Conservation (phyloP, 2,329 filamentous ascomycete species). For the Pseudogymnoascus sp. region DNA sequence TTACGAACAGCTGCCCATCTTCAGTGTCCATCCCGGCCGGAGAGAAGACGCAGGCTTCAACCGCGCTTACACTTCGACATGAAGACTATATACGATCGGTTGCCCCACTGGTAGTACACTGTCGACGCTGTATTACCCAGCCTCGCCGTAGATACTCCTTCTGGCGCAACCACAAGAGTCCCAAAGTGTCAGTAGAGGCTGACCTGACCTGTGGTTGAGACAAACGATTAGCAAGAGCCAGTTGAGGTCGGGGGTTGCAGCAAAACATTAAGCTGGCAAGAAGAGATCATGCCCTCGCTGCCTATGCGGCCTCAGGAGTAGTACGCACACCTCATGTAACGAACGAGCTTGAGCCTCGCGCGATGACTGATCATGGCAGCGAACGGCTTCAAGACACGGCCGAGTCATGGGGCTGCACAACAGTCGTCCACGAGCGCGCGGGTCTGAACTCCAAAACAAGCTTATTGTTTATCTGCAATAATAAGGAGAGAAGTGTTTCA, state of each 20-base stretch:
- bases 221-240: conserved; percentile 1
- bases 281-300: neutral
- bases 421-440: neutral
- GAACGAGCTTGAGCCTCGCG: neutral
- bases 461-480: conserved; percentile 1
- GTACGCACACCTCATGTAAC: neutral
- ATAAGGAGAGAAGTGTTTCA: neutral
- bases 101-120: conserved; percentile 7
- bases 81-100: conserved; percentile 8
- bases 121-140: conserved; percentile 7
- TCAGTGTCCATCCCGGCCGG: conserved; percentile 51
- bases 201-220: neutral
- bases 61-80: conserved; percentile 6
- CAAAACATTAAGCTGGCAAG: neutral
- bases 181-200: conserved; percentile 2
- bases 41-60: conserved; percentile 9
- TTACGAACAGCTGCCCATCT: conserved; percentile 84
- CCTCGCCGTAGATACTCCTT: neutral
- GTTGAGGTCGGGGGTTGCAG: neutral
- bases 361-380: neutral
- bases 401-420: conserved; percentile 1
- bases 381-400: neutral
- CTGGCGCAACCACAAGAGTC: conserved; percentile 5
- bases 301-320: neutral
- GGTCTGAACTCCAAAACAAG: conserved; percentile 1